phyloP scores from a whole-genome alignment of 441 rosid species.

The Gossypium lobatum region DNA sequence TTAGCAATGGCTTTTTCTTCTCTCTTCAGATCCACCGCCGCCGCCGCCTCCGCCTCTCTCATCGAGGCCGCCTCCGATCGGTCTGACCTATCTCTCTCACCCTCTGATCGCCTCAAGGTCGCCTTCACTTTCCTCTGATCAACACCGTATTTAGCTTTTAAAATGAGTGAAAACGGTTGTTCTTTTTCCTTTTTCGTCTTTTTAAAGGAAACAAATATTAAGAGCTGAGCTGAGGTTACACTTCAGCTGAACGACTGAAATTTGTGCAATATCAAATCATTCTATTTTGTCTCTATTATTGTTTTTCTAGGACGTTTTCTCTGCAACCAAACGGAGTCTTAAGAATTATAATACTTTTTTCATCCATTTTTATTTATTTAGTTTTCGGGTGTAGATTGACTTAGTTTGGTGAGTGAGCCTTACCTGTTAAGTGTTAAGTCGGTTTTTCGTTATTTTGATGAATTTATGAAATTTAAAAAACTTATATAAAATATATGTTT shows the following conservation, averaged over 20 bases:
- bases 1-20: constrained; percentile 60
- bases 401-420: constrained; percentile 3
- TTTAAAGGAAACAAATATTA: background rate
- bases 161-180: background rate
- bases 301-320: background rate
- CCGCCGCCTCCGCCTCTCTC: constrained; percentile 30
- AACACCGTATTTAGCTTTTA: background rate
- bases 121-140: constrained; percentile 1
- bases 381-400: background rate
- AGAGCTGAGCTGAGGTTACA: constrained; percentile 7
- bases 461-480: background rate
- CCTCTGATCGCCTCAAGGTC: constrained; percentile 51
- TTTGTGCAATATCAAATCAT: background rate
- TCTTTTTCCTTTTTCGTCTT: background rate
- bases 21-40: constrained; percentile 56
- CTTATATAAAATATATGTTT: background rate
- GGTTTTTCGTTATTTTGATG: background rate
- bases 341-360: background rate
- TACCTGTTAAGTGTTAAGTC: background rate
- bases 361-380: background rate
- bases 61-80: constrained; percentile 28
- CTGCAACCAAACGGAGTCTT: background rate
- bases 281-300: background rate
- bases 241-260: background rate
- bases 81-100: constrained; percentile 27